Evolutionary conservation across 306 rosid genomes (phyloP).

Genomic region (Lathyrus oleraceus): DNA sequence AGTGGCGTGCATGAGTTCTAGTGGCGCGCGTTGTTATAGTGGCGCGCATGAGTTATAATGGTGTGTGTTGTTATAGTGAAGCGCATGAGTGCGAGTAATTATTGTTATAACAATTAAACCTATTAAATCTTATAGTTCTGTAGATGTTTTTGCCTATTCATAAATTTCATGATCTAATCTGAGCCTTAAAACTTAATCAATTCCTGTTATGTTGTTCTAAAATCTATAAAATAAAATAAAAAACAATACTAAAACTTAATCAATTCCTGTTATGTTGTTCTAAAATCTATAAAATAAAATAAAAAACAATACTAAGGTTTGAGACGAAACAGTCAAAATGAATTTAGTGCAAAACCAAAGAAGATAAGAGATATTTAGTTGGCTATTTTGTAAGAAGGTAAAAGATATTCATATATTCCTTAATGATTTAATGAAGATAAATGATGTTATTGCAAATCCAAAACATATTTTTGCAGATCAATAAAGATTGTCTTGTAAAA

Average conservation of each 20-base stretch:
- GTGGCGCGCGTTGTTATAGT: too few species aligned
- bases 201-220: background rate
- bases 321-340: background rate
- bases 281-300: background rate
- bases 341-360: background rate
- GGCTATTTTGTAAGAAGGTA: background rate
- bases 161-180: too few species aligned
- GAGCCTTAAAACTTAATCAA: background rate
- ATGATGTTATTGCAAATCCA: conserved; percentile 22
- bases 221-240: background rate
- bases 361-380: background rate
- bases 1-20: too few species aligned
- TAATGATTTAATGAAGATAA: background rate
- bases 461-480: conserved; percentile 33
- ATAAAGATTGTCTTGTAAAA: background rate
- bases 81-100: too few species aligned
- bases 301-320: background rate
- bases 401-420: background rate
- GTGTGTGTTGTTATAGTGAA: too few species aligned
- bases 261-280: background rate
- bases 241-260: background rate
- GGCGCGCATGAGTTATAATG: too few species aligned
- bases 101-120: too few species aligned
- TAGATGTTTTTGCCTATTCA: too few species aligned
- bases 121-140: too few species aligned